Evolutionary conservation across 140 eudicot genomes (phyloP).

Genomic region (Ambrosia hybrid): DNA sequence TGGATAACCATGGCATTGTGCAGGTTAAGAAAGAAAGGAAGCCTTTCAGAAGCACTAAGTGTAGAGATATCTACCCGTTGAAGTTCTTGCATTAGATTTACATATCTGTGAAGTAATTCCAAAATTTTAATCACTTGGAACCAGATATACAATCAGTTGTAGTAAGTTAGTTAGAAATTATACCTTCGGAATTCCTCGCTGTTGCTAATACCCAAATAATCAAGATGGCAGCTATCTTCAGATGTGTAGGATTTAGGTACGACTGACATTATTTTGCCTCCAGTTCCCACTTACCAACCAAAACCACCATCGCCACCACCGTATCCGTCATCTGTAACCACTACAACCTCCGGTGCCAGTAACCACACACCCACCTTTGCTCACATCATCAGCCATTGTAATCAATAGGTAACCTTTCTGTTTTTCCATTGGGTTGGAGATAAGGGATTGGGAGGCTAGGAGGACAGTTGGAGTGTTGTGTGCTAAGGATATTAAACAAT

Average conservation of each 20-base stretch:
- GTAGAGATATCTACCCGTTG: conserved; percentile 64
- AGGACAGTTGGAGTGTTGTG: too few relatives aligned
- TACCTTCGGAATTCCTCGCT: conserved; percentile 97
- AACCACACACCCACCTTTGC: too few relatives aligned
- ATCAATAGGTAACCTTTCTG: too few relatives aligned
- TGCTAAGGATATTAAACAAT: too few relatives aligned
- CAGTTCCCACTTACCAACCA: too few relatives aligned
- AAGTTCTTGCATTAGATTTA: conserved; percentile 67
- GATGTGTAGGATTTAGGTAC: conserved; percentile 87
- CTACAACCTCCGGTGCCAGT: too few relatives aligned
- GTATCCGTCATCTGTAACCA: too few relatives aligned
- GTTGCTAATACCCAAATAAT: conserved; percentile 79
- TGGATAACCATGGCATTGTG: conserved; percentile 88
- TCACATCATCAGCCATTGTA: too few relatives aligned
- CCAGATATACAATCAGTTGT: background rate
- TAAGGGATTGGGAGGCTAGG: too few relatives aligned
- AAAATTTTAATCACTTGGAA: background rate
- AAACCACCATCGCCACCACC: too few relatives aligned
- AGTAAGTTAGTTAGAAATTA: background rate
- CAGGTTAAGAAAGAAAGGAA: conserved; percentile 80
- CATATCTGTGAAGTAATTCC: conserved; percentile 50
- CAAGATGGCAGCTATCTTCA: conserved; percentile 59
- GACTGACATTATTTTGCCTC: conserved; percentile 68
- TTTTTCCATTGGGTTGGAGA: too few relatives aligned
- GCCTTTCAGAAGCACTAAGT: conserved; percentile 61